Percentiles rank a stretch among this genome's conserved stretches.
Conservation (phyloP, 139 green algal genomes). For the Astrephomene gubernaculifera region DNA sequence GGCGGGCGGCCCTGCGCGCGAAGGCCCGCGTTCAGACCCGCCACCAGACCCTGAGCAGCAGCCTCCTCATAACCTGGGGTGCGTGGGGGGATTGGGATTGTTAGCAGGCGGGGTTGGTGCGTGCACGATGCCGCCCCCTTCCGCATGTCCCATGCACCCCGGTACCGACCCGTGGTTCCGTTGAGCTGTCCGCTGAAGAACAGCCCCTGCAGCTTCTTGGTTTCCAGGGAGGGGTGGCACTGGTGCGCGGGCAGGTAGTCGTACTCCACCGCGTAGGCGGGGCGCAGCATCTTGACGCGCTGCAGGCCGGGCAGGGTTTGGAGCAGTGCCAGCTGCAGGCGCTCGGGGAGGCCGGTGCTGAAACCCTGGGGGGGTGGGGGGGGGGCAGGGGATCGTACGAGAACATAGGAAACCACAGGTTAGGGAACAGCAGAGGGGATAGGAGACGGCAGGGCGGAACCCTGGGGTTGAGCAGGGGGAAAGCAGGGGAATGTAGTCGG, state of each 20-base stretch:
- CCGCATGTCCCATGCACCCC: too few relatives aligned
- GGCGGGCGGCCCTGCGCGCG: slow-evolving; percentile 63
- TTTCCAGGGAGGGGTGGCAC: slow-evolving; percentile 91
- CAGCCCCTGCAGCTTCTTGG: slow-evolving; percentile 88
- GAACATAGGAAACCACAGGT: background rate
- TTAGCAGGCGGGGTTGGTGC: background rate
- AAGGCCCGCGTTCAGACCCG: slow-evolving; percentile 92
- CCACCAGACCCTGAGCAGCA: slow-evolving; percentile 91
- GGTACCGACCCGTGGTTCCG: slow-evolving; percentile 90
- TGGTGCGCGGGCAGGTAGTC: slow-evolving; percentile 97
- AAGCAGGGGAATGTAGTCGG: too few relatives aligned
- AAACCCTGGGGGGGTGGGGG: slow-evolving; percentile 65
- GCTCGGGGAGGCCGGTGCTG: slow-evolving; percentile 93
- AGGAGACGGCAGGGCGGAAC: background rate
- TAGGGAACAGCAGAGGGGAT: background rate
- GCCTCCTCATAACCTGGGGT: slow-evolving; percentile 95
- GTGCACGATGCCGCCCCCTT: too few relatives aligned
- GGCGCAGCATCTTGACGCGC: slow-evolving; percentile 75
- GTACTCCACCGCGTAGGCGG: slow-evolving; percentile 99
- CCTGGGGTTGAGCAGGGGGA: too few relatives aligned
- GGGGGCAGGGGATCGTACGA: background rate
- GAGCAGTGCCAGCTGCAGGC: slow-evolving; percentile 94
- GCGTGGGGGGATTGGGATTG: background rate
- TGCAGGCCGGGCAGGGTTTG: slow-evolving; percentile 94
- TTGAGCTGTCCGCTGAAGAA: slow-evolving; percentile 99